These are phyloP conservation scores for Tremellales sp. DNA, from an alignment of 1,284 basidiomycete species.

Conservation along the genomic window DNA sequence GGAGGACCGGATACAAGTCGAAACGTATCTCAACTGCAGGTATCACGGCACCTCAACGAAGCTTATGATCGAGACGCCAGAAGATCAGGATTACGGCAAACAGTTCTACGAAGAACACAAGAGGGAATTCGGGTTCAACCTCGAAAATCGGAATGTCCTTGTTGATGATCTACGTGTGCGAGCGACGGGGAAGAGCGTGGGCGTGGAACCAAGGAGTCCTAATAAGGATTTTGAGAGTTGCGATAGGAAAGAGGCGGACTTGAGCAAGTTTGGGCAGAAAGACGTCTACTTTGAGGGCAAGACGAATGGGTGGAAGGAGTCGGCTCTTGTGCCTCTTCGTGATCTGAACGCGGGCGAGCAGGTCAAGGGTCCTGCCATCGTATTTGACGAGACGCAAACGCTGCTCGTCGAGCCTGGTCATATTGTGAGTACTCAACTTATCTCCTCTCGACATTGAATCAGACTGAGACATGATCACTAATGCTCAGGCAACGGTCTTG, in stretches of 20 bases:
- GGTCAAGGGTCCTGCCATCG: slow-evolving; percentile 37
- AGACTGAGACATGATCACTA: too few species aligned
- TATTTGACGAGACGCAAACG: slow-evolving; percentile 42
- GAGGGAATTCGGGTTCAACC: slow-evolving; percentile 41
- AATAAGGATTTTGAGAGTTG: slow-evolving; percentile 23
- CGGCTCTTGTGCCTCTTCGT: slow-evolving; percentile 24
- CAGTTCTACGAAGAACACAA: slow-evolving; percentile 34
- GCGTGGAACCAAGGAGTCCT: slow-evolving; percentile 22
- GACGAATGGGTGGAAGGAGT: slow-evolving; percentile 31
- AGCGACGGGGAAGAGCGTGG: slow-evolving; percentile 30
- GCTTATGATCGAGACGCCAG: slow-evolving; percentile 38
- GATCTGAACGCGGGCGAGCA: slow-evolving; percentile 30
- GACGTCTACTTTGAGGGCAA: slow-evolving; percentile 35
- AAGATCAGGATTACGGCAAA: slow-evolving; percentile 27
- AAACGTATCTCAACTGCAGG: slow-evolving; percentile 51
- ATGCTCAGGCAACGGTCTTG: slow-evolving; percentile 14
- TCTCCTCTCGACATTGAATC: too few species aligned
- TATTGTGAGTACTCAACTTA: slow-evolving; percentile 4
- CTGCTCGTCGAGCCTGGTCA: slow-evolving; percentile 36
- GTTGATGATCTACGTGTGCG: slow-evolving; percentile 40
- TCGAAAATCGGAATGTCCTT: slow-evolving; percentile 30
- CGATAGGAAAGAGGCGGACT: slow-evolving; percentile 9
- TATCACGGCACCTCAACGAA: slow-evolving; percentile 37
- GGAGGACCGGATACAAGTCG: slow-evolving; percentile 63
- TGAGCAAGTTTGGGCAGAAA: slow-evolving; percentile 11